Evolutionary conservation across 2,329 filamentous ascomycete genomes (phyloP), one percentile per base, ranked within the genome.

Genomic region (Aspergillus versicolor): DNA sequence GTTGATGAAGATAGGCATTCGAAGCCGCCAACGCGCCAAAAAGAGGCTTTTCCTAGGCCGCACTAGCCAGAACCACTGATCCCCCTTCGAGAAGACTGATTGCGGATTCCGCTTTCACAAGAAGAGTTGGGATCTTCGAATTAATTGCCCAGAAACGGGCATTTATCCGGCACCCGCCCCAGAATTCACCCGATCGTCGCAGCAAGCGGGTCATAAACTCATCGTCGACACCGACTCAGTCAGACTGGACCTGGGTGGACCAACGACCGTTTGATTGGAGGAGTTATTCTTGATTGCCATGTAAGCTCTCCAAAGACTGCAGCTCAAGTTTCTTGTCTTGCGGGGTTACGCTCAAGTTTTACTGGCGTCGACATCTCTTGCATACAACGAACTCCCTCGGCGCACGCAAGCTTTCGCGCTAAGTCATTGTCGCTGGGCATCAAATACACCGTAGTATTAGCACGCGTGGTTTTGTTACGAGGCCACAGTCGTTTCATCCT

Each of bases 291-390:
- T 27, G 54, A 50, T 52, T 47, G 54, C 48, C 54, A 56, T 46
- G 41, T 50, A 24, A 7, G 24, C 24, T 24, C 7, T 5, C 4
- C 7, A 11, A 9, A 8, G 21, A 11, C 27, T 30, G 9, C 27
- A 47, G 42, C 22, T 46, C 42, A 24, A 41, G 7, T 27, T 40
- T 27, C 47, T 22, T 43, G 22, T 27, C 48, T 48, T 56, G 54
- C 37, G 54, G 47, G 54, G 54, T 56, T 47, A 22, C 42, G 27
- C 54, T 27, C 46, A 55, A 49, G 30, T 44, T 50, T n/a, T 34
- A 38, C 19, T 13, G 9, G 13, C 32, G 46, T 38, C 24, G n/a
- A 24, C 24, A 22, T 19, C 22, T 5, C 7, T 41, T 40, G n/a
- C 22, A 30, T 42, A 5, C 46, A 19, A 22, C 22, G 30, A 42